phyloP scores from a whole-genome alignment of 75 land plant genomes.

The Larix kaempferi region DNA sequence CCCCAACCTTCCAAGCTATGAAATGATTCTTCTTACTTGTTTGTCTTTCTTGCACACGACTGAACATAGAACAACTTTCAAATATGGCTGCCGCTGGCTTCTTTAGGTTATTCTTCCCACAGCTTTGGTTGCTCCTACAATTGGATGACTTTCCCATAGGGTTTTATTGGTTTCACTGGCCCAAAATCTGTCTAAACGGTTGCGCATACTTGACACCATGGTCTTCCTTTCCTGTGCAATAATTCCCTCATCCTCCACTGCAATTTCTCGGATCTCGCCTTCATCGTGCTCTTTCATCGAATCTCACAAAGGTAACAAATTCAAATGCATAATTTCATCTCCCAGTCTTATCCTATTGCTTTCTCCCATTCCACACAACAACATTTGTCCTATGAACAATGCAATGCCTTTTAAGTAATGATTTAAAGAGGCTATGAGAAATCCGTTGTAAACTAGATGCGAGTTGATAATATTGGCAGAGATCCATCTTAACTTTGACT shows the following conservation, averaged over 20 bases:
- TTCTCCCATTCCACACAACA: not conserved
- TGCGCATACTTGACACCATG: constrained; percentile 3
- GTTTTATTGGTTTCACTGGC: not conserved
- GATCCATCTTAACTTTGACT: too few species aligned
- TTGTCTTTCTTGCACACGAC: not conserved
- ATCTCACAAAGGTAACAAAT: not conserved
- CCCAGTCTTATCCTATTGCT: not conserved
- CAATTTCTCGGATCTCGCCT: not conserved
- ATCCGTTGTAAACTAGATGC: too few species aligned
- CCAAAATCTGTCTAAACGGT: not conserved
- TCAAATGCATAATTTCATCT: not conserved
- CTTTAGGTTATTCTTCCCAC: not conserved
- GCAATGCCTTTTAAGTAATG: too few species aligned
- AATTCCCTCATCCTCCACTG: not conserved
- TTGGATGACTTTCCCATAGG: constrained; percentile 11
- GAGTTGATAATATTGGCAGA: too few species aligned
- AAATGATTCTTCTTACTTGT: not conserved
- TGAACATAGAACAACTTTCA: not conserved
- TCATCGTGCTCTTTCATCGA: too few species aligned
- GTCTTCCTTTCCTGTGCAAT: not conserved
- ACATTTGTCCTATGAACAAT: too few species aligned
- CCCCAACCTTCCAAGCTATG: not conserved
- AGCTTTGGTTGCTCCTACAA: not conserved
- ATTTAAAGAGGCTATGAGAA: too few species aligned
- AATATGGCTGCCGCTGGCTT: not conserved